Evolutionary conservation across 805 yeast genomes (phyloP).

Genomic region (Saturnispora bothae): DNA sequence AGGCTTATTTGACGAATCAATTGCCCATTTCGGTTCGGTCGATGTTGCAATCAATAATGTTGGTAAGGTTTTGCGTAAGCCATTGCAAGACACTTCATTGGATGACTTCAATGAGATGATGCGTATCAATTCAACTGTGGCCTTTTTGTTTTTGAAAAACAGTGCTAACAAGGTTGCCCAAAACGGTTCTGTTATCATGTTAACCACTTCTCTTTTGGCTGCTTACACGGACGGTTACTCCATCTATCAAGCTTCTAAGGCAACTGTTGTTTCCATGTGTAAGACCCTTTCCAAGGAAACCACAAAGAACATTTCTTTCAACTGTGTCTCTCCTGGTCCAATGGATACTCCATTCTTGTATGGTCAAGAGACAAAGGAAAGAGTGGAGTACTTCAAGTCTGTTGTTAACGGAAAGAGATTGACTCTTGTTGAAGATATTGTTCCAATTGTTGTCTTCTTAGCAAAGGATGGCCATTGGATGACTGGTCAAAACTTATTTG

Average conservation of each 20-base stretch:
- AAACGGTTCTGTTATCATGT: slow-evolving; percentile 42
- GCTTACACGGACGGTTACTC: slow-evolving; percentile 50
- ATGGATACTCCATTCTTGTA: slow-evolving; percentile 60
- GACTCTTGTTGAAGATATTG: slow-evolving; percentile 50
- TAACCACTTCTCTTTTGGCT: slow-evolving; percentile 56
- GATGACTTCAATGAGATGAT: slow-evolving; percentile 48
- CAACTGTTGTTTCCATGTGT: slow-evolving; percentile 42
- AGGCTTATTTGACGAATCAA: slow-evolving; percentile 37
- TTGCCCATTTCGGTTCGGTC: slow-evolving; percentile 35
- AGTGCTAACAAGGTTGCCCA: slow-evolving; percentile 42
- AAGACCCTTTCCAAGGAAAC: slow-evolving; percentile 49
- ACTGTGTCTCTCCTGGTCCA: slow-evolving; percentile 55
- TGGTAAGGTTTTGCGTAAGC: slow-evolving; percentile 58
- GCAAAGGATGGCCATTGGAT: slow-evolving; percentile 61
- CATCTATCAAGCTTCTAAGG: slow-evolving; percentile 47
- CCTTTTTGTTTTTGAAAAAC: slow-evolving; percentile 50
- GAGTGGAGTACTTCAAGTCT: slow-evolving; percentile 46
- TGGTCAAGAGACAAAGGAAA: slow-evolving; percentile 44
- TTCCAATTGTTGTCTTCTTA: slow-evolving; percentile 50
- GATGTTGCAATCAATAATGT: slow-evolving; percentile 61
- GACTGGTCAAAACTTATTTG: slow-evolving; percentile 58
- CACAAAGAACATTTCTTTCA: slow-evolving; percentile 38
- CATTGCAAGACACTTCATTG: slow-evolving; percentile 39
- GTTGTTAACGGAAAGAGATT: slow-evolving; percentile 38
- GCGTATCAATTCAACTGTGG: slow-evolving; percentile 43